Base-by-base conservation (phyloP, 2,329 filamentous ascomycete genomes). In the Nigrospora sphaerica region DNA sequence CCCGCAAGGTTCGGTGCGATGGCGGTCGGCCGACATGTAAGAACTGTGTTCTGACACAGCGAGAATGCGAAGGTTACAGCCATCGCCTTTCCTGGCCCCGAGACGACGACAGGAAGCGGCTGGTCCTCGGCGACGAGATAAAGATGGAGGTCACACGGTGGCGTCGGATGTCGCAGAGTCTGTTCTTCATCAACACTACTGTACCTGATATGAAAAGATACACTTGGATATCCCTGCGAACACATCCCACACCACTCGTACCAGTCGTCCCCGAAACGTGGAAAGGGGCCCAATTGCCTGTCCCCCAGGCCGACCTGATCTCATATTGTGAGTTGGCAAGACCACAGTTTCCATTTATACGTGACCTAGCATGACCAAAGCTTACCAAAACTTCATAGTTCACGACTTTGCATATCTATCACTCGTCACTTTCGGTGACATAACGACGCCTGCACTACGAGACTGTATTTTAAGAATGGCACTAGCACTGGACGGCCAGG, bases 1-100 rank as follows among this genome's bases (percentile, higher is more conserved):
- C 39, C 37, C 57, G 57, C n/a, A 58, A 51, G 41, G 28, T 59
- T 17, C 48, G 43, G 32, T 60, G 57, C 39, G 57, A 59, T 40
- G 49, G 52, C 7, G 39, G 42, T 6, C 6, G 32, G 17, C 58
- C 58, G n/a, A 45, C 37, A 12, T 61, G 58, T 42, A 44, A 44
- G 28, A 54, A 39, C 13, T 60, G 58, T 46, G 12, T 46, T 12
- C 48, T 48, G 44, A 48, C 55, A 18, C 39, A 44, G 2, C 52
- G 55, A 32, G 35, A 46, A 12, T 61, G 58, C 45, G 48, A 53
- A 45, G 58, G 58, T 5, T 61, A 61, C 38, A 53, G 40, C 3
- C 11, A 57, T 12, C 57, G 59, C 5, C 46, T 63, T 10, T 63
- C 60, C 6, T 63, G 61, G 61, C 61, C 60, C 2, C 52, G 52